phyloP scores from a whole-genome alignment of 768 basidiomycete genomes.

The Pleurotus tuoliensis region DNA sequence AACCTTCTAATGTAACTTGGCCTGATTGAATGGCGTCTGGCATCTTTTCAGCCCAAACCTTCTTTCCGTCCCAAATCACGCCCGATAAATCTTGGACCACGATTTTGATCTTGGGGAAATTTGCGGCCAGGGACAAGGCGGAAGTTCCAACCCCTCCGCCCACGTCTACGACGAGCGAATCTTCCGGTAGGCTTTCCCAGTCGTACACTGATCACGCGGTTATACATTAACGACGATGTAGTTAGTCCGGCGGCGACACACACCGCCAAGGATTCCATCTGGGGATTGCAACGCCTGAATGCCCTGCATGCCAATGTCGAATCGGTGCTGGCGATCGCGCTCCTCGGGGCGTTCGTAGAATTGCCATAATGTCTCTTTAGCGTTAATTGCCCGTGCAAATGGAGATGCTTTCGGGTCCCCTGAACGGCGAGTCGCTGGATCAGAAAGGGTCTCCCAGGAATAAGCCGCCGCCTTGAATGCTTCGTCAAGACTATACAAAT shows the following conservation, averaged over 20 bases:
- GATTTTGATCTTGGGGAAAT: conserved; percentile 27
- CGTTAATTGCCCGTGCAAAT: conserved; percentile 19
- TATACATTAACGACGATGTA: neutral
- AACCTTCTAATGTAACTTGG: conserved; percentile 24
- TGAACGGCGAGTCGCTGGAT: conserved; percentile 21
- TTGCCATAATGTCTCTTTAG: conserved; percentile 16
- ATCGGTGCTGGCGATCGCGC: conserved; percentile 13
- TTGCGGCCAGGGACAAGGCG: conserved; percentile 17
- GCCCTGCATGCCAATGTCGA: conserved; percentile 22
- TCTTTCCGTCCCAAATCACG: conserved; percentile 35
- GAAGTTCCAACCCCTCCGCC: conserved; percentile 48
- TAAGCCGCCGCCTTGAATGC: conserved; percentile 25
- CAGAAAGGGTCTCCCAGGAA: conserved; percentile 26
- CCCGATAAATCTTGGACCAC: conserved; percentile 45
- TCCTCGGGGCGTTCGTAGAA: conserved; percentile 16
- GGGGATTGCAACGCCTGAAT: conserved; percentile 13
- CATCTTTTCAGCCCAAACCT: conserved; percentile 13
- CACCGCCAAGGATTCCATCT: conserved; percentile 15
- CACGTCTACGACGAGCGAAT: conserved; percentile 44
- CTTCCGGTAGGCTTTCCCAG: conserved; percentile 36
- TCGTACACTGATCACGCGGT: conserved; percentile 32
- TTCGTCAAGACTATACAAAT: conserved; percentile 24
- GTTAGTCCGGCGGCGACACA: neutral
- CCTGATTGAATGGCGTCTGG: conserved; percentile 12
- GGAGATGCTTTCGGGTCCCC: conserved; percentile 20